These are phyloP conservation scores for Sporothrix schenckii DNA, from an alignment of 2,329 filamentous ascomycete species.

Conservation along the genomic window DNA sequence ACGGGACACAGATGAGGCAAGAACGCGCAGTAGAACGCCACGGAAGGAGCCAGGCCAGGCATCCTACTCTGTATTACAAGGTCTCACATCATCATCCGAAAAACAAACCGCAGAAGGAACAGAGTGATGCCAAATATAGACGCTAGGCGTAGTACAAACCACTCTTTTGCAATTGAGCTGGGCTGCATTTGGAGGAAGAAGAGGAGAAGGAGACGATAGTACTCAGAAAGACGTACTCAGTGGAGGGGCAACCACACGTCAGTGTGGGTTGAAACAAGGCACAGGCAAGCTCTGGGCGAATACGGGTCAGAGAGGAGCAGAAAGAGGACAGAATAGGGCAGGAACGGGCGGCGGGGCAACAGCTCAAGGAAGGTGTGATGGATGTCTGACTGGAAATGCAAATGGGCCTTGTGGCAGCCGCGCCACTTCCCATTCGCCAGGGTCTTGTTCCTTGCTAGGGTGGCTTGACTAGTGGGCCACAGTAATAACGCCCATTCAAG, in stretches of 20 bases:
- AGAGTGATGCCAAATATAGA: constrained; percentile 26
- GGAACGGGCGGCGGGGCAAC: constrained; percentile 6
- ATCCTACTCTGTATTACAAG: neutral
- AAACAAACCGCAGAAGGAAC: too few relatives aligned
- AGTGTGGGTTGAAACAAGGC: constrained; percentile 25
- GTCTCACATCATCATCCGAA: constrained; percentile 24
- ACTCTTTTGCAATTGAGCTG: neutral
- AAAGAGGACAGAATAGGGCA: neutral
- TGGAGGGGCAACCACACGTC: constrained; percentile 11
- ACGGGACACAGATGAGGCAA: constrained; percentile 1
- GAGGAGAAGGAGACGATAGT: neutral
- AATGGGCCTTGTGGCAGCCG: constrained; percentile 25
- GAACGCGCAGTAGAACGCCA: neutral
- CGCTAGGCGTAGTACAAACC: neutral
- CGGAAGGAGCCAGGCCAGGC: constrained; percentile 4
- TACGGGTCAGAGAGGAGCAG: constrained; percentile 11
- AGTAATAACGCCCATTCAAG: neutral
- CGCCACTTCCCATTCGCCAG: constrained; percentile 27
- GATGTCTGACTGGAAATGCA: neutral
- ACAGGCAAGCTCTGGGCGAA: constrained; percentile 22
- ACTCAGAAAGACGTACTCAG: too few relatives aligned
- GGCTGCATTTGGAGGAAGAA: neutral
- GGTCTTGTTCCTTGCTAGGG: constrained; percentile 14
- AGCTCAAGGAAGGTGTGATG: neutral
- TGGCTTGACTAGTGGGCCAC: neutral